Evolutionary conservation across 1,139 yeast genomes (phyloP).

Genomic region (Geotrichum europaeum): DNA sequence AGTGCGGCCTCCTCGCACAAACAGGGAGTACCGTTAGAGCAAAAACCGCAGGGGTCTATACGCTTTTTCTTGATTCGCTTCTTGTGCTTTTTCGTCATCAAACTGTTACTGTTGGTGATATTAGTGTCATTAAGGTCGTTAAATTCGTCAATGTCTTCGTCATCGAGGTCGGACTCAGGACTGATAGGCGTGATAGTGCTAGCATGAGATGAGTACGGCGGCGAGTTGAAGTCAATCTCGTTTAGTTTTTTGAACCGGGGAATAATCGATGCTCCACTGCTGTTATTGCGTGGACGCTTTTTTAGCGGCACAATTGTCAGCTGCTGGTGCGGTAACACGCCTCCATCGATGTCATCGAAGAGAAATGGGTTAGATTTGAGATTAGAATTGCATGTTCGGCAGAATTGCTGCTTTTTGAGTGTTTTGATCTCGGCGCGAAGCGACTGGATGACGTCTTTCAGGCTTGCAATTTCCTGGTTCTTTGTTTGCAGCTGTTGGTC

Average conservation of each 20-base stretch:
- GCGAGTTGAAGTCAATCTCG: not conserved
- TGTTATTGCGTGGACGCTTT: not conserved
- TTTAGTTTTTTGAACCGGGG: not conserved
- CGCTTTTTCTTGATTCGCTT: not conserved
- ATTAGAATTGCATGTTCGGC: not conserved
- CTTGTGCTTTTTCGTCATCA: not conserved
- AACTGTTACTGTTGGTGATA: not conserved
- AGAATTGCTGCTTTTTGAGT: not conserved
- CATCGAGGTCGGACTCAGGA: not conserved
- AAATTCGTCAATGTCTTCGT: not conserved
- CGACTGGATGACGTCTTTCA: not conserved
- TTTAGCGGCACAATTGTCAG: not conserved
- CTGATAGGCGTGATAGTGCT: not conserved
- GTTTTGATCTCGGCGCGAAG: not conserved
- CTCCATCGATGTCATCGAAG: not conserved
- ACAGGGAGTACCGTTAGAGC: constrained; percentile 85
- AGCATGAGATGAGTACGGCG: not conserved
- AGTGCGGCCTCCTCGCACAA: constrained; percentile 68
- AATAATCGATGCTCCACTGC: not conserved
- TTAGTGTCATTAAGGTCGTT: not conserved
- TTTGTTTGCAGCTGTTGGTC: not conserved
- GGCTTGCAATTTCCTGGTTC: not conserved
- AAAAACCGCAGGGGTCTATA: constrained; percentile 77
- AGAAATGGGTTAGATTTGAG: not conserved
- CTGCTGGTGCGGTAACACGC: not conserved